Conservation (phyloP, 139 green algal species). For the Chlorella sp. region DNA sequence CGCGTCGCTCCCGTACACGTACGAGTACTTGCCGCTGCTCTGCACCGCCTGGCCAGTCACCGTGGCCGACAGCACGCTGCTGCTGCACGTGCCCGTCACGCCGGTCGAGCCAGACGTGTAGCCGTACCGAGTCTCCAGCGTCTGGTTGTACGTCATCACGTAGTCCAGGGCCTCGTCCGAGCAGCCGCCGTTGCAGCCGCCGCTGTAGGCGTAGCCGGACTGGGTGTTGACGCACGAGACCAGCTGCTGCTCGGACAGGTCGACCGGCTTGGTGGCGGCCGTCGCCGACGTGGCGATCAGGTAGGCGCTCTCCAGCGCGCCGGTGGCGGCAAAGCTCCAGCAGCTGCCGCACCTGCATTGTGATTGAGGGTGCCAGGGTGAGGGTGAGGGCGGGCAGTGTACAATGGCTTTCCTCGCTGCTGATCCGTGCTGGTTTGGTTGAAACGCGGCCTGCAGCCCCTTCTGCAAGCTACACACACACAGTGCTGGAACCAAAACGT, state of each 20-base stretch:
- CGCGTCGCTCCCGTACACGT: neutral
- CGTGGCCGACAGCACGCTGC: neutral
- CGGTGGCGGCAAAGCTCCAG: neutral
- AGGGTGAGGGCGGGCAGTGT: no score
- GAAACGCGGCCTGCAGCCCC: no score
- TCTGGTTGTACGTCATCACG: neutral
- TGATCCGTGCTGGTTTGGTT: no score
- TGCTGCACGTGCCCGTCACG: neutral
- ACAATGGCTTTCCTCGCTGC: no score
- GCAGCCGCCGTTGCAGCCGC: neutral
- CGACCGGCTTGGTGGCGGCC: neutral
- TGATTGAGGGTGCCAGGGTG: neutral
- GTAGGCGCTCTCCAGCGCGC: neutral
- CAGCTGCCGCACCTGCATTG: neutral
- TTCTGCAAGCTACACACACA: no score
- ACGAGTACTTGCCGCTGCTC: no score
- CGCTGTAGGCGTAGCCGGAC: neutral
- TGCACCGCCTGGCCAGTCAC: neutral
- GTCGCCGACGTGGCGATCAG: neutral
- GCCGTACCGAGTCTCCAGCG: neutral
- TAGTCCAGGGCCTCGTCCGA: neutral
- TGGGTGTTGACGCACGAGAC: neutral
- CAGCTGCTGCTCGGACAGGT: neutral
- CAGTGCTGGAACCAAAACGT: no score
- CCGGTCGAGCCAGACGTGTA: neutral